Evolutionary conservation across 257 asterid species (phyloP), one percentile per base, ranked within the genome.

Genomic region (Prunella vulgaris): DNA sequence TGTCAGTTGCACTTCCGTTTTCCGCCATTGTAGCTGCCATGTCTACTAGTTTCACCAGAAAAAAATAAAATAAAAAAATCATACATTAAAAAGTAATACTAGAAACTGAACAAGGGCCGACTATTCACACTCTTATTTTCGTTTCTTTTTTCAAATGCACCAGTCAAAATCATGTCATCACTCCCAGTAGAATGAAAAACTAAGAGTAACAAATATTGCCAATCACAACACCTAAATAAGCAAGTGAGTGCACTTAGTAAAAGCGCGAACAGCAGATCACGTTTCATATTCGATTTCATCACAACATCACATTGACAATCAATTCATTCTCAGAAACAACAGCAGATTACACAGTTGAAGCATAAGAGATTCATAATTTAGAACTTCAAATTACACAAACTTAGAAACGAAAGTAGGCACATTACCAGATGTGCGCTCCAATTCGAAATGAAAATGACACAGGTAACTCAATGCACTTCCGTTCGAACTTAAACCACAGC

Each of bases 21-120:
- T 79, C 12, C 73, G 84, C 77, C 68, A 5, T 76, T 14, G 78
- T 58, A 71, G 77, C 62, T 28, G 86, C 95, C 97, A 86, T 90
- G 32, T 48, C 74, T 38, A 63, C 75, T 38, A 59, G 62, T 48
- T 74, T 54, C 70, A 69, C 70, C 65, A 17, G 68, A 51, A 44
- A 33, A 62, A 62, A 37, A 1, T 5, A 46, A 70, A 22, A 76
- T 12, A 24, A 10, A 49, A 46, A n/a, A 5, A 46, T 46, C n/a
- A 46, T 25, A 25, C 28, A 25, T 1, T 3, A 25, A 25, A 25
- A 25, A 25, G n/a, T 68, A 32, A 63, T 18, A 17, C 53, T n/a
- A 46, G 52, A 8, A n/a, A 62, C n/a, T 42, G 38, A 37, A 22
- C 40, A 64, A 24, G 17, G 18, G 14, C 7, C 51, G 51, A 42